phyloP scores from a whole-genome alignment of 192 early-diverging fungal genomes.

The Neocallimastix lanati region DNA sequence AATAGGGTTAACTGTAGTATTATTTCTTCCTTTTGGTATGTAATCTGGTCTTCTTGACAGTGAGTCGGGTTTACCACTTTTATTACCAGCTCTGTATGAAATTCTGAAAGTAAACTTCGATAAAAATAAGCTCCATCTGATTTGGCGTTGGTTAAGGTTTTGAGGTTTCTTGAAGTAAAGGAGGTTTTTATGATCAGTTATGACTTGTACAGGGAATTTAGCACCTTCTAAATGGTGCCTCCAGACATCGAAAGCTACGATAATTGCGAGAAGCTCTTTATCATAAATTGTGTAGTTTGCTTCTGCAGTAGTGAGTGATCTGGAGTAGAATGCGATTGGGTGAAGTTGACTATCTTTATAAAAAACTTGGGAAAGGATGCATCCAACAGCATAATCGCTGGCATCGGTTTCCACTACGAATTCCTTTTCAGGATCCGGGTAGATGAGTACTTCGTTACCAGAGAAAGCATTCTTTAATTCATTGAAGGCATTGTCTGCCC shows the following conservation, averaged over 20 bases:
- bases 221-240: slow-evolving; percentile 11
- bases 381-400: too few species aligned
- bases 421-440: too few species aligned
- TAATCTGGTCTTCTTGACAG: slow-evolving; percentile 1
- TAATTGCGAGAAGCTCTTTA: slow-evolving; percentile 18
- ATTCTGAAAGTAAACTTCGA: slow-evolving; percentile 7
- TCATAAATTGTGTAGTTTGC: slow-evolving; percentile 14
- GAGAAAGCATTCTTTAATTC: too few species aligned
- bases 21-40: too few species aligned
- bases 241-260: slow-evolving; percentile 15
- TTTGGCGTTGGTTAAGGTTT: slow-evolving; percentile 10
- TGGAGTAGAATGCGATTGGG: too few species aligned
- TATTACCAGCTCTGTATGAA: slow-evolving; percentile 7
- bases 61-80: slow-evolving; percentile 12
- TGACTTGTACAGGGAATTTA: slow-evolving; percentile 4
- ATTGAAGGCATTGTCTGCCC: too few species aligned
- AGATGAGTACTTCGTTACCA: too few species aligned
- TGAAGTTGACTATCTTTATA: too few species aligned
- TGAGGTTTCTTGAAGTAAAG: slow-evolving; percentile 10
- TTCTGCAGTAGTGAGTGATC: slow-evolving; percentile 1
- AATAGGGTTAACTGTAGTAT: too few species aligned
- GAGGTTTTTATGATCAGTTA: slow-evolving; percentile 21
- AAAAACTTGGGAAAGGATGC: too few species aligned
- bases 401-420: too few species aligned
- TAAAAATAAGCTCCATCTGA: slow-evolving; percentile 6